A percentile compares a stretch with the other conserved stretches of the same genome.
phyloP scores from a whole-genome alignment of 108 stramenopile genomes.

The Discostella pseudostelligera region DNA sequence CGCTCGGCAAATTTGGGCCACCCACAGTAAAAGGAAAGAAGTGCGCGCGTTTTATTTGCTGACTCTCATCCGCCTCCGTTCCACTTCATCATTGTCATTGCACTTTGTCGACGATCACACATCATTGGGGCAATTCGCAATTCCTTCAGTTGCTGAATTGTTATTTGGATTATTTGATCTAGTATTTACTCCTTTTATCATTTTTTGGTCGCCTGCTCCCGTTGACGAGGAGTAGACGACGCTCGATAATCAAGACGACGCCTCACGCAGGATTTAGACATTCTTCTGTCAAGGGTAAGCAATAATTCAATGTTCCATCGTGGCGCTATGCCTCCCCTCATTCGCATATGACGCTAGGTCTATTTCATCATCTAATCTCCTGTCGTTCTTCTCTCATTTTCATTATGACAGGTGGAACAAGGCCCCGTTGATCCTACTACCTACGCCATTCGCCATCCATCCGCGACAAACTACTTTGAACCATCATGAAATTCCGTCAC shows the following conservation, averaged over 20 bases:
- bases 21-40: too few relatives aligned
- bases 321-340: neutral
- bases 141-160: neutral
- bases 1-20: too few relatives aligned
- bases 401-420: conserved; percentile 33
- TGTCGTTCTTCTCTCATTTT: neutral
- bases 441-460: neutral
- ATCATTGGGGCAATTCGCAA: conserved; percentile 10
- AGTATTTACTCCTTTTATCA: neutral
- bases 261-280: conserved; percentile 31
- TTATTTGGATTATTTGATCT: too few relatives aligned
- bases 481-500: conserved; percentile 29
- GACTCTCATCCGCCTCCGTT: too few relatives aligned
- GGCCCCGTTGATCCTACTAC: conserved; percentile 14
- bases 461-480: conserved; percentile 11
- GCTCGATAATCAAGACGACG: conserved; percentile 25
- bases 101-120: too few relatives aligned
- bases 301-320: neutral
- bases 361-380: neutral
- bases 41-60: too few relatives aligned
- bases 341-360: too few relatives aligned
- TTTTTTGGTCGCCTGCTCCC: conserved; percentile 16
- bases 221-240: conserved; percentile 16
- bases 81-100: too few relatives aligned
- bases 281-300: conserved; percentile 40